Conservation (phyloP, 2,329 filamentous ascomycete species). For the Hymenoscyphus fraxineus region DNA sequence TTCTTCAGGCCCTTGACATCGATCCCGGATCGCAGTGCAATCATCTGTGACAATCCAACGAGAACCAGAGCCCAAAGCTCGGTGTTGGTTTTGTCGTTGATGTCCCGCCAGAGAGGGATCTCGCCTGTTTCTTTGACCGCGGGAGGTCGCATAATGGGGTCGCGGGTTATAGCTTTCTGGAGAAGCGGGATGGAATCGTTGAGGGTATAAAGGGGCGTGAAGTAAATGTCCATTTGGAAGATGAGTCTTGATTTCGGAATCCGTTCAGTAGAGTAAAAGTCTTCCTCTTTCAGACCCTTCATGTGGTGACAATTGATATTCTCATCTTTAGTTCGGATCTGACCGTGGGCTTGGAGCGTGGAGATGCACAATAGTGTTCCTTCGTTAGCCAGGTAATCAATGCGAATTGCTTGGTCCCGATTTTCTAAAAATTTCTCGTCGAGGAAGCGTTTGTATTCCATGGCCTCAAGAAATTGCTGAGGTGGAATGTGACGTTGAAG, state of each 20-base stretch:
- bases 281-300: conserved; percentile 66
- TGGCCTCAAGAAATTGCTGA: conserved; percentile 55
- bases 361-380: conserved; percentile 64
- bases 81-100: conserved; percentile 57
- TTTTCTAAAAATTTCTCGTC: conserved; percentile 46
- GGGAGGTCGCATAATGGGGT: conserved; percentile 39
- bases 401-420: conserved; percentile 32
- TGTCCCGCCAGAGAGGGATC: conserved; percentile 69
- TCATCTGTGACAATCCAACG: conserved; percentile 56
- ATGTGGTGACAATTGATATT: conserved; percentile 58
- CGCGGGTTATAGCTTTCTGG: conserved; percentile 31
- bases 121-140: conserved; percentile 10
- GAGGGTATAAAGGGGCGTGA: conserved; percentile 55
- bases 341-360: conserved; percentile 59
- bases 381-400: conserved; percentile 58
- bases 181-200: conserved; percentile 48
- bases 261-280: conserved; percentile 63
- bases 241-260: conserved; percentile 63
- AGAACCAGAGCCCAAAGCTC: conserved; percentile 62
- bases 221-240: conserved; percentile 58
- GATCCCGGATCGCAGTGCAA: conserved; percentile 60
- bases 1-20: conserved; percentile 49
- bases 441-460: conserved; percentile 55
- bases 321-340: conserved; percentile 50
- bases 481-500: conserved; percentile 55